Conservation (phyloP, 208 protist genomes). For the Trypanosoma caninum region DNA sequence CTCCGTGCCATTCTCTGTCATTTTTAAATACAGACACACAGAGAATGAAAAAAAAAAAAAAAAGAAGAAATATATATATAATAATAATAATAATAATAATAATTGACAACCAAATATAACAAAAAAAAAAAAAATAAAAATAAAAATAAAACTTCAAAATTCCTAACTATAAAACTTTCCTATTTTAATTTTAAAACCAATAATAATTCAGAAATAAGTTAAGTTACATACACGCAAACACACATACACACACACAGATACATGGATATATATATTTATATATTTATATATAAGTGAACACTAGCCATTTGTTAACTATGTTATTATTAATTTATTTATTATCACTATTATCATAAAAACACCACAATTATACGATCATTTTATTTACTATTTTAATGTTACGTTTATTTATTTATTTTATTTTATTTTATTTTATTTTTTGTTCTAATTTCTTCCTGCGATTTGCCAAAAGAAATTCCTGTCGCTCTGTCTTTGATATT, state of each 20-base stretch:
- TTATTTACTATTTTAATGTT: too few relatives aligned
- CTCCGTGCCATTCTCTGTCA: neutral
- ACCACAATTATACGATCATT: too few relatives aligned
- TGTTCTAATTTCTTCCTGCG: slow-evolving; percentile 50
- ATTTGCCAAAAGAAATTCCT: slow-evolving; percentile 58
- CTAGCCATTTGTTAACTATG: too few relatives aligned
- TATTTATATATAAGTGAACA: too few relatives aligned
- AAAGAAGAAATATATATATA: neutral
- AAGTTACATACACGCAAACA: neutral
- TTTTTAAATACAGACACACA: neutral
- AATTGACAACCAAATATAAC: neutral
- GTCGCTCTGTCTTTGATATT: slow-evolving; percentile 21
- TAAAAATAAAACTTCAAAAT: neutral
- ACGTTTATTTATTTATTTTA: neutral
- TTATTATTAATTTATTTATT: too few relatives aligned
- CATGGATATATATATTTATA: slow-evolving; percentile 1
- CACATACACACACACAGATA: neutral
- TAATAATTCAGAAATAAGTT: neutral
- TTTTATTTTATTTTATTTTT: neutral
- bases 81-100: neutral
- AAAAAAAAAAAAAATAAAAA: slow-evolving; percentile 11
- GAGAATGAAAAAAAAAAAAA: neutral
- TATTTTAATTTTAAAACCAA: neutral
- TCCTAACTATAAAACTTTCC: neutral
- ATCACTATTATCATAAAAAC: neutral